Percentiles rank a stretch among this genome's conserved stretches.
Evolutionary conservation across 1,139 yeast genomes (phyloP).

Genomic region (Geotrichum aggregatum): DNA sequence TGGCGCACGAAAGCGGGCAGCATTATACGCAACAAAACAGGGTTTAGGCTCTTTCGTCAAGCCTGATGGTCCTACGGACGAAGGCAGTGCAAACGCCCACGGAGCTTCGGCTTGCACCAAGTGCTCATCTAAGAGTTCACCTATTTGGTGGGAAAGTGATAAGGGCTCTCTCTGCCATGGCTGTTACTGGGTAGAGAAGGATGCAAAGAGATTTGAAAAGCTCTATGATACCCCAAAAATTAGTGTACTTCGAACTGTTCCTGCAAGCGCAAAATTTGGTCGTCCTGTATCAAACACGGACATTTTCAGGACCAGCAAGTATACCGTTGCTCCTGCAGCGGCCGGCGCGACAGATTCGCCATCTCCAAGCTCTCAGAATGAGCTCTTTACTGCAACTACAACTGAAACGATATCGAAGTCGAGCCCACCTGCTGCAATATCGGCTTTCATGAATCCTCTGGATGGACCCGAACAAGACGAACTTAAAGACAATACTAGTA

Average conservation of each 20-base stretch:
- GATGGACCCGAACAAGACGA: background rate
- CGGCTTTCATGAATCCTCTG: background rate
- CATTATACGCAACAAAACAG: slow-evolving; percentile 12
- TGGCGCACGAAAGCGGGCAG: slow-evolving; percentile 31
- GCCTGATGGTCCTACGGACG: background rate
- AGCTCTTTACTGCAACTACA: background rate
- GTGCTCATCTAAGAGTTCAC: slow-evolving; percentile 22
- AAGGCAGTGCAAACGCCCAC: background rate
- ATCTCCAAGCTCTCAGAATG: background rate
- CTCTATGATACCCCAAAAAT: slow-evolving; percentile 7
- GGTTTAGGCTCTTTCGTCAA: background rate
- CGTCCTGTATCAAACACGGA: background rate
- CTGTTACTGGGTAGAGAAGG: slow-evolving; percentile 21
- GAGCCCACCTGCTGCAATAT: background rate
- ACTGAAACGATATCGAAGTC: background rate
- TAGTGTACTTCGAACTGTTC: background rate
- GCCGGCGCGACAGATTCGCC: background rate
- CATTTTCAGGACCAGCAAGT: background rate
- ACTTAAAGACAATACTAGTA: background rate
- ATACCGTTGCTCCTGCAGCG: background rate
- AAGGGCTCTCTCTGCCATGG: slow-evolving; percentile 12
- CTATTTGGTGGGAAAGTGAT: slow-evolving; percentile 25
- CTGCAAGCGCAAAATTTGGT: background rate
- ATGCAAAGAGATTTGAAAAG: slow-evolving; percentile 12
- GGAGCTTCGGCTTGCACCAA: slow-evolving; percentile 19